These are phyloP conservation scores for Geotrichum cucujoidarum DNA, from an alignment of 1,139 yeast genomes.

Conservation along the genomic window DNA sequence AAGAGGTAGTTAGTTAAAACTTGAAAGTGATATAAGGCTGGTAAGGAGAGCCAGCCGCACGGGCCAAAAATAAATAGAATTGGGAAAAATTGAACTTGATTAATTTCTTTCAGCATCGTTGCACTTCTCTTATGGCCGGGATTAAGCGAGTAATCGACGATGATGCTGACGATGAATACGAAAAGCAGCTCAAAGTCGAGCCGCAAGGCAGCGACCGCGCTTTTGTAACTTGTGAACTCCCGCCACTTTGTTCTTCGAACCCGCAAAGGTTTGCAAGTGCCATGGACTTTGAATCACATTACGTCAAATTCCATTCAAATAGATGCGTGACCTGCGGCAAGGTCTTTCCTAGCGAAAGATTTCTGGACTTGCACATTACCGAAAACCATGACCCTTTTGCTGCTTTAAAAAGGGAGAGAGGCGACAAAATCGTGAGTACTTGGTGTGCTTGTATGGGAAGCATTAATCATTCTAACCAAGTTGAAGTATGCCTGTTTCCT, in stretches of 20 bases:
- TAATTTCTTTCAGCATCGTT: too few species aligned
- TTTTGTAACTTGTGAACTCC: slow-evolving; percentile 11
- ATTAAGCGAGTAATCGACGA: not conserved
- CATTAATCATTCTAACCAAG: not conserved
- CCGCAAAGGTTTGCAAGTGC: slow-evolving; percentile 5
- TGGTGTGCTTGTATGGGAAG: not conserved
- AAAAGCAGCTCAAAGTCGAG: not conserved
- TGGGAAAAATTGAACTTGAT: too few species aligned
- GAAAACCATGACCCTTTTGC: slow-evolving; percentile 54
- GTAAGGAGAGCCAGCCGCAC: not conserved
- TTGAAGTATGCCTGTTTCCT: slow-evolving; percentile 44
- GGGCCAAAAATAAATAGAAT: not conserved
- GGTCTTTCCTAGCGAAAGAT: slow-evolving; percentile 42
- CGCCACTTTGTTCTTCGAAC: slow-evolving; percentile 15
- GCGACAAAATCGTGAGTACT: slow-evolving; percentile 35
- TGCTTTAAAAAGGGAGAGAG: slow-evolving; percentile 38
- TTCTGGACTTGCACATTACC: slow-evolving; percentile 48
- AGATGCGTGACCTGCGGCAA: slow-evolving; percentile 44
- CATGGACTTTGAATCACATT: slow-evolving; percentile 27
- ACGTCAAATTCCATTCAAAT: slow-evolving; percentile 24
- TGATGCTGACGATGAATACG: not conserved
- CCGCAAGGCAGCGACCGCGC: not conserved
- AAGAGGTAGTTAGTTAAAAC: too few species aligned
- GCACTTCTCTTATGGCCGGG: too few species aligned
- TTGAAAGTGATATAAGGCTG: too few species aligned